Conservation (phyloP, 1,284 basidiomycete genomes). For the Cryptococcus sp. region DNA sequence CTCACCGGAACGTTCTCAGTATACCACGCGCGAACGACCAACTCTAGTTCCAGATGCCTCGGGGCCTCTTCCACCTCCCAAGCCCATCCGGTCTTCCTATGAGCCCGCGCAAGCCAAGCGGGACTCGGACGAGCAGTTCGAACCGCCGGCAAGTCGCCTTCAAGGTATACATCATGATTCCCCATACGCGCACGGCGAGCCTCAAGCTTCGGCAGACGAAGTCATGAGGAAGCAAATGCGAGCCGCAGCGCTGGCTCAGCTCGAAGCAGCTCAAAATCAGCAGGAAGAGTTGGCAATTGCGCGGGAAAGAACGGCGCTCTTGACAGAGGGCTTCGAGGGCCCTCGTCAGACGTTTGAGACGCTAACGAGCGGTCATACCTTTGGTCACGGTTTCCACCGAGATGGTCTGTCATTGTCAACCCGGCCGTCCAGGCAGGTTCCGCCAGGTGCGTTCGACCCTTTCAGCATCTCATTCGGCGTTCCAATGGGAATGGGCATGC, state of each 20-base stretch:
- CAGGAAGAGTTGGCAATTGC: not conserved
- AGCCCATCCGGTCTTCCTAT: not conserved
- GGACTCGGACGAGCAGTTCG: conserved; percentile 11
- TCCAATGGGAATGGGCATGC: conserved; percentile 20
- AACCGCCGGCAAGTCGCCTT: conserved; percentile 15
- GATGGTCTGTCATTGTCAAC: conserved; percentile 34
- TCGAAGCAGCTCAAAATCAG: conserved; percentile 24
- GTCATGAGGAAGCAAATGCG: conserved; percentile 31
- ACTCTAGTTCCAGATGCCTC: conserved; percentile 7
- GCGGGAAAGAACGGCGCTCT: not conserved
- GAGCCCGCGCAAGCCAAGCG: conserved; percentile 14
- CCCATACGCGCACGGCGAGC: conserved; percentile 33
- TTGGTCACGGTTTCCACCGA: conserved; percentile 45
- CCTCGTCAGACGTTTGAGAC: conserved; percentile 40
- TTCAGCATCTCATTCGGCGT: conserved; percentile 38
- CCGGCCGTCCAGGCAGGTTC: conserved; percentile 22
- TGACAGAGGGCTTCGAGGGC: conserved; percentile 17
- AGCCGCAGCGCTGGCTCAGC: conserved; percentile 30
- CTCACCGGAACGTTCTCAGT: conserved; percentile 13
- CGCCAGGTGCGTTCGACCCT: conserved; percentile 10
- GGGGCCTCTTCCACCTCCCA: conserved; percentile 3
- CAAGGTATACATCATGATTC: conserved; percentile 35
- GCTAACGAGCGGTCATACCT: conserved; percentile 43
- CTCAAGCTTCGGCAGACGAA: conserved; percentile 24
- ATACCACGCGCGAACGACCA: conserved; percentile 15